Conservation (phyloP, 805 yeast species). For the Candida nitratophila region DNA sequence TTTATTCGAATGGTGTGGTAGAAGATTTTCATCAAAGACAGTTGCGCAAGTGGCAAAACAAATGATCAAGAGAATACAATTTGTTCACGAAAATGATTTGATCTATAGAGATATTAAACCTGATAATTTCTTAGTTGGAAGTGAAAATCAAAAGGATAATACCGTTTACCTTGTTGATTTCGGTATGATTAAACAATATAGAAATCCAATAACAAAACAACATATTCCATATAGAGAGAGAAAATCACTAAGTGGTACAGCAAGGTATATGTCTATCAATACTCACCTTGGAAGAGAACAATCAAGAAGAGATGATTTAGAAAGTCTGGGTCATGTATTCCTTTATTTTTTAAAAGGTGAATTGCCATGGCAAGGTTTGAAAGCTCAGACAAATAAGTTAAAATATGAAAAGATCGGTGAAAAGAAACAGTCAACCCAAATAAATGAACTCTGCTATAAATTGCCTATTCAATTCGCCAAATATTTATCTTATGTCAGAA, state of each 20-base stretch:
- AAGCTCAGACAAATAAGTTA: conserved; percentile 78
- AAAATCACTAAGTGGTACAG: conserved; percentile 77
- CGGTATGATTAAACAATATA: conserved; percentile 82
- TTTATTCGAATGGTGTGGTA: conserved; percentile 82
- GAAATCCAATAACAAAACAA: conserved; percentile 73
- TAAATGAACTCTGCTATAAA: conserved; percentile 53
- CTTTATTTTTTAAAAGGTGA: conserved; percentile 73
- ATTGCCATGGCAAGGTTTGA: conserved; percentile 86
- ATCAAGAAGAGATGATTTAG: conserved; percentile 76
- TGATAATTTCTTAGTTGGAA: conserved; percentile 69
- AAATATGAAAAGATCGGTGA: conserved; percentile 82
- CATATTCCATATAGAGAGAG: conserved; percentile 80
- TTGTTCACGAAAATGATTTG: conserved; percentile 68
- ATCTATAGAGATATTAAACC: conserved; percentile 82
- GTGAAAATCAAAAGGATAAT: conserved; percentile 43
- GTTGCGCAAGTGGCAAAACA: conserved; percentile 71
- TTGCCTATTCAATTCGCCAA: conserved; percentile 71
- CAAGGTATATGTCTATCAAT: conserved; percentile 81
- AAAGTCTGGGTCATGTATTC: conserved; percentile 76
- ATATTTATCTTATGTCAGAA: conserved; percentile 61
- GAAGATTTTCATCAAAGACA: conserved; percentile 64
- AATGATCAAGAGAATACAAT: conserved; percentile 67
- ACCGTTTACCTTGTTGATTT: conserved; percentile 70
- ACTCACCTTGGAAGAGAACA: conserved; percentile 86
- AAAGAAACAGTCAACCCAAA: conserved; percentile 64